Conservation (phyloP, 441 rosid species). For the Lepidium campestre region DNA sequence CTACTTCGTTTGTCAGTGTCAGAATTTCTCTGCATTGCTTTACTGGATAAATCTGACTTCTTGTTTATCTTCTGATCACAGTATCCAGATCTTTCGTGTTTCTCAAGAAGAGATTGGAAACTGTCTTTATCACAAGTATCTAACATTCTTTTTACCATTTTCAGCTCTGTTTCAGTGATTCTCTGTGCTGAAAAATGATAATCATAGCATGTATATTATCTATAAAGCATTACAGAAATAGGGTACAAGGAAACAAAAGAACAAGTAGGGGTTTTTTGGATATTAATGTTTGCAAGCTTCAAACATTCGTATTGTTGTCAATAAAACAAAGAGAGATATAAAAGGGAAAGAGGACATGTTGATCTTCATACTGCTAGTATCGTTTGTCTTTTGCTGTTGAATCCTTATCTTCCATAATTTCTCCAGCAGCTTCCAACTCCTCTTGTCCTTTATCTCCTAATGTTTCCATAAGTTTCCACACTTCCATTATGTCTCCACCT, state of each 20-base stretch:
- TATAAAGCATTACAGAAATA: not conserved
- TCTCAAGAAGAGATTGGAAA: too few relatives aligned
- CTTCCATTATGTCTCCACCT: not conserved
- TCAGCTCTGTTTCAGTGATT: not conserved
- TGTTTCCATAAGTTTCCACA: not conserved
- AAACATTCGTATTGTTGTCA: not conserved
- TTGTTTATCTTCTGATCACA: too few relatives aligned
- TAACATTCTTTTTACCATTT: not conserved
- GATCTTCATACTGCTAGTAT: not conserved
- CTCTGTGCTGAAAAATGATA: not conserved
- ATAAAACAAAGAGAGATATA: not conserved
- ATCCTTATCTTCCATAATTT: not conserved
- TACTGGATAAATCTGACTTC: too few relatives aligned
- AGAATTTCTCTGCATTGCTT: too few relatives aligned
- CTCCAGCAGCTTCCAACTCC: not conserved
- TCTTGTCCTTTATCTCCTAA: not conserved
- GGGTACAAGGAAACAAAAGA: not conserved
- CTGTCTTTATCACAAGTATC: not conserved
- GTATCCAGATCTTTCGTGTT: too few relatives aligned
- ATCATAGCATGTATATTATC: not conserved
- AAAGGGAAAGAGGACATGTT: not conserved
- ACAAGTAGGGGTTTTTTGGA: not conserved
- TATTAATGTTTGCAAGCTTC: not conserved
- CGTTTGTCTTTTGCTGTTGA: not conserved
- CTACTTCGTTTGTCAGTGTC: too few relatives aligned